Percentiles rank a stretch among this genome's conserved stretches.
phyloP scores from a whole-genome alignment of 495 filamentous ascomycete species.

The Aspergillus bridgeri region DNA sequence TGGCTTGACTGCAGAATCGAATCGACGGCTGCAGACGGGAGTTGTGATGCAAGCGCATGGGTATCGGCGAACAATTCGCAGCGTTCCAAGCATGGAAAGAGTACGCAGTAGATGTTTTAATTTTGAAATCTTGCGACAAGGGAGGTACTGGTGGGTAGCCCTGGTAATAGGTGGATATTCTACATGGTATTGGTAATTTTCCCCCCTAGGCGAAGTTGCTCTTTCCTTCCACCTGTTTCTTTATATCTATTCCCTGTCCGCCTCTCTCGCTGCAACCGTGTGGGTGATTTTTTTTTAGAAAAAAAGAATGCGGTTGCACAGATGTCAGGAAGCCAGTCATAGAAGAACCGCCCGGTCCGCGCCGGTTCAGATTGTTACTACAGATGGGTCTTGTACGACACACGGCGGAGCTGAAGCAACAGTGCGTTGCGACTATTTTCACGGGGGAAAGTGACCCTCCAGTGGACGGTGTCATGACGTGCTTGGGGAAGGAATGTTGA shows the following conservation, averaged over 20 bases:
- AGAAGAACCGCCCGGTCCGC: constrained; percentile 2
- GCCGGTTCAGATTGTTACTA: constrained; percentile 1
- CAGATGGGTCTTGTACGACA: constrained; percentile 5
- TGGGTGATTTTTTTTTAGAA: no score
- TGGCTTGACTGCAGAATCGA: no score
- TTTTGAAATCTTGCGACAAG: not conserved
- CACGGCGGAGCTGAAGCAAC: not conserved
- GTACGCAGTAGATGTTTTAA: no score
- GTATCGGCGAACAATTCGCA: not conserved
- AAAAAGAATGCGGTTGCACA: constrained; percentile 1
- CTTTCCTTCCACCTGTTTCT: not conserved
- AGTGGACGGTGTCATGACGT: constrained; percentile 11
- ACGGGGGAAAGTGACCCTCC: not conserved
- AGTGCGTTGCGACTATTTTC: not conserved
- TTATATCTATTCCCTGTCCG: not conserved
- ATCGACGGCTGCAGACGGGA: no score
- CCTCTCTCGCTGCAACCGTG: not conserved
- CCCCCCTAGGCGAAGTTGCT: not conserved
- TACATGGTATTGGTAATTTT: not conserved
- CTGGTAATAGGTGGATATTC: no score
- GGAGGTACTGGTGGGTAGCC: no score
- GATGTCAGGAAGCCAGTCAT: not conserved
- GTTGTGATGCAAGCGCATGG: not conserved
- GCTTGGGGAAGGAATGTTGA: constrained; percentile 9
- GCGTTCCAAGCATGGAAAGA: no score